phyloP scores from a whole-genome alignment of 371 early-diverging fungal species.

The Mucor irregularis region DNA sequence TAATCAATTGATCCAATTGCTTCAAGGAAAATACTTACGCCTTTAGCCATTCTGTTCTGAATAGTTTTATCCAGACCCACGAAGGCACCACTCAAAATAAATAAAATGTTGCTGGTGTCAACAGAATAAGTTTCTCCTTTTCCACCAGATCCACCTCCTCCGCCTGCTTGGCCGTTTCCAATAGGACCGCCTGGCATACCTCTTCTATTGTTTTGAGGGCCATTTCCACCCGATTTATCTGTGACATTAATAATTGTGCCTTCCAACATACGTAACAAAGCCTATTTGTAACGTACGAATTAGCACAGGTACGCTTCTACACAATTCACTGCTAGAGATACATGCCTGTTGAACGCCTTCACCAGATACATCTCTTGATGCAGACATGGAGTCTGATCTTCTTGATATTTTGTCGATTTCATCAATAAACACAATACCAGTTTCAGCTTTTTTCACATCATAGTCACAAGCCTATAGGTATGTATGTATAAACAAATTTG shows the following conservation, averaged over 20 bases:
- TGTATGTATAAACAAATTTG: background rate
- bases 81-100: conserved; percentile 90
- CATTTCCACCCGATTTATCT: conserved; percentile 70
- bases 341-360: conserved; percentile 88
- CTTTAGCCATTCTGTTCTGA: conserved; percentile 75
- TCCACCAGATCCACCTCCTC: conserved; percentile 24
- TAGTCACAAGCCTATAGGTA: conserved; percentile 71
- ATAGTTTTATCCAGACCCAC: conserved; percentile 85
- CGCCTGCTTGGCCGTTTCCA: conserved; percentile 38
- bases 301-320: too few species aligned
- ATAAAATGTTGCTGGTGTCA: conserved; percentile 90
- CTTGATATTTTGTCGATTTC: conserved; percentile 90
- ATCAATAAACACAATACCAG: conserved; percentile 91
- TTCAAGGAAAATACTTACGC: conserved; percentile 32
- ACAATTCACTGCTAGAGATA: too few species aligned
- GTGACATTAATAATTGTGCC: conserved; percentile 84
- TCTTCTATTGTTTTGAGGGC: conserved; percentile 25
- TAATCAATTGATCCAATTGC: background rate
- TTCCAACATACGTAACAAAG: conserved; percentile 85
- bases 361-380: conserved; percentile 86
- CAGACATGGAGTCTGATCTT: conserved; percentile 70
- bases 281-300: too few species aligned
- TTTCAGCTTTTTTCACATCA: conserved; percentile 82
- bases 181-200: conserved; percentile 35
- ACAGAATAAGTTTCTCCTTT: conserved; percentile 81